A percentile compares a stretch with the other conserved stretches of the same genome.
phyloP scores from a whole-genome alignment of 768 basidiomycete species.

The Amanita jacksonii region DNA sequence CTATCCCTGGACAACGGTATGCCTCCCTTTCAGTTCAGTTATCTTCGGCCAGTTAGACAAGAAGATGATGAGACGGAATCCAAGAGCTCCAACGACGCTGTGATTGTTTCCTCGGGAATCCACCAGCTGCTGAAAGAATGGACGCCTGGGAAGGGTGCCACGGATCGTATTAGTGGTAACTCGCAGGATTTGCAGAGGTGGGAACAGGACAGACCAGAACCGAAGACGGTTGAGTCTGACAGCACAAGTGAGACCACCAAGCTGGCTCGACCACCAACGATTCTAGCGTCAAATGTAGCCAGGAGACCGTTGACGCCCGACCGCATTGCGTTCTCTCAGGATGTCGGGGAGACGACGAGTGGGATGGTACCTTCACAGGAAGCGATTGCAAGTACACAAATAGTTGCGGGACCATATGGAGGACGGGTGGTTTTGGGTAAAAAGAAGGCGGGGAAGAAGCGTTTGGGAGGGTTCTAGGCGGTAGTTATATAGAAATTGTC shows the following conservation, averaged over 20 bases:
- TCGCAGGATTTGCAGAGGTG: too few species aligned
- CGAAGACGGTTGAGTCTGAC: too few species aligned
- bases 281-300: conserved; percentile 22
- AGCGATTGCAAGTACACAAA: conserved; percentile 53
- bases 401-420: conserved; percentile 62
- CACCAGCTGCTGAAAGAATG: conserved; percentile 61
- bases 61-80: conserved; percentile 16
- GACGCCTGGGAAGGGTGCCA: conserved; percentile 45
- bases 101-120: conserved; percentile 38
- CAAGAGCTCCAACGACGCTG: conserved; percentile 14
- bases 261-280: conserved; percentile 28
- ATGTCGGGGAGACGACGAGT: not conserved
- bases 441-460: conserved; percentile 55
- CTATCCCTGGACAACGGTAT: conserved; percentile 48
- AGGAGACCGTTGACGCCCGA: conserved; percentile 10
- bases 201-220: too few species aligned
- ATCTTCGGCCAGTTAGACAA: conserved; percentile 40
- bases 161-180: conserved; percentile 42
- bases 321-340: not conserved
- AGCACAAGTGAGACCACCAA: not conserved
- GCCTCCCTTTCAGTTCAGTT: conserved; percentile 53
- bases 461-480: conserved; percentile 63
- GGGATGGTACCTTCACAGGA: conserved; percentile 26
- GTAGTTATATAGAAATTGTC: not conserved
- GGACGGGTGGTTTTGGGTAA: conserved; percentile 41